Percentiles rank a stretch among this genome's conserved stretches.
Evolutionary conservation across 495 filamentous ascomycete genomes (phyloP).

Genomic region (Chaetomium fimeti): DNA sequence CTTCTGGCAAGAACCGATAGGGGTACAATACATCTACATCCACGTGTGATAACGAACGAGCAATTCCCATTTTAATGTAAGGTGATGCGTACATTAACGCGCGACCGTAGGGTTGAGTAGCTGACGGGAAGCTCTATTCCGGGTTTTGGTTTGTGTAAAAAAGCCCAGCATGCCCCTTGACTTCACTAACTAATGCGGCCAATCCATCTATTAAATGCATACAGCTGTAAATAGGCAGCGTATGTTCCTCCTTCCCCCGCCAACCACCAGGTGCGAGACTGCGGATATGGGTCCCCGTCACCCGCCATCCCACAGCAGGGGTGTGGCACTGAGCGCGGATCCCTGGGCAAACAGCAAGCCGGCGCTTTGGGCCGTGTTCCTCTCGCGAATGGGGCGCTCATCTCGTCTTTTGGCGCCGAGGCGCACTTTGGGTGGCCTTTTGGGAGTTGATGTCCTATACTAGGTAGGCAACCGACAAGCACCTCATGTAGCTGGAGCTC

Average conservation of each 20-base stretch:
- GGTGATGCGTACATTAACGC: too few relatives aligned
- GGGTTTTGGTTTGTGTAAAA: not conserved
- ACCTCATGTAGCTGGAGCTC: constrained; percentile 55
- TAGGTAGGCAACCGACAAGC: not conserved
- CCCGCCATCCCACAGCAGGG: not conserved
- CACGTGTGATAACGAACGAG: too few relatives aligned
- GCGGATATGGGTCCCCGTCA: not conserved
- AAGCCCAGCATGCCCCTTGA: not conserved
- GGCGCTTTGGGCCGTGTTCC: not conserved
- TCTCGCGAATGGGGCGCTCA: not conserved
- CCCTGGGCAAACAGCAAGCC: not conserved
- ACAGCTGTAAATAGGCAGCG: not conserved
- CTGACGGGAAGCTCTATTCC: not conserved
- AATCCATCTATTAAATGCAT: not conserved
- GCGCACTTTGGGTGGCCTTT: not conserved
- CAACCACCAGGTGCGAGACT: not conserved
- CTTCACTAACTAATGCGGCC: not conserved
- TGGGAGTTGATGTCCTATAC: not conserved
- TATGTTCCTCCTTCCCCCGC: not conserved
- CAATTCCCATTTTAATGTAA: too few relatives aligned
- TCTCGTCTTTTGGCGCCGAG: not conserved
- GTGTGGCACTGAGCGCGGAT: not conserved
- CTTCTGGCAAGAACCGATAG: too few relatives aligned
- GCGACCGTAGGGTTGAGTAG: too few relatives aligned
- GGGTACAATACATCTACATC: too few relatives aligned